Evolutionary conservation across 495 filamentous ascomycete species (phyloP), one percentile per base, ranked within the genome.

Genomic region (Xylaria longipes): DNA sequence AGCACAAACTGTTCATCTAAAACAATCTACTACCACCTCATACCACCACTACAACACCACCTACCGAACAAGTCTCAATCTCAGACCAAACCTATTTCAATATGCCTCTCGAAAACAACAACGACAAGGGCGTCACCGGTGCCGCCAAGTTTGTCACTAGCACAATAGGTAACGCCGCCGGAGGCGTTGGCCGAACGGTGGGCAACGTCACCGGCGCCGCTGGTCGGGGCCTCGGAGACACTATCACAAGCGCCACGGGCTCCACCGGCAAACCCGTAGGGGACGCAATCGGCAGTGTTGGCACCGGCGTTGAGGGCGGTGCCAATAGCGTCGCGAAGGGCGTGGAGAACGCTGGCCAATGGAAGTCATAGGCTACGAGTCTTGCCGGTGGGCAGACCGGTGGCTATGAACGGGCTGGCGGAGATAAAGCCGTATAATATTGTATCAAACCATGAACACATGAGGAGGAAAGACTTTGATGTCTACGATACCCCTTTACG

Each of bases 131-230:
- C 60, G 80, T 91, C 12, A 88, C 90, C 7, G 91, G 91, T 69
- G 89, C 90, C 12, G 89, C 86, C 60, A 88, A 90, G 46, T 81
- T 87, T 41, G 90, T 90, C 8, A 80, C 92, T 6, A 89, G 89
- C 45, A 91, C 80, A 1, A 69, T 84, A 12, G 83, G 83, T 64
- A 88, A 88, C 77, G 85, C 83, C 0, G 85, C 85, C 37, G 85
- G 84, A 46, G 87, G 84, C 45, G 75, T 86, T 31, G 86, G 89
- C 3, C 89, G 90, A 69, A 93, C 91, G 1, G 87, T 89, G 8
- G 92, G 92, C 35, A 89, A 89, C 45, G 85, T 94, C 1, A 85
- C 91, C 1, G 91, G 91, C 50, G 90, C 91, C 5, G 89, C 89
- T 1, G 86, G 88, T 8, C 86, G 91, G 17, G 90, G 90, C 0